Conservation (phyloP, 306 rosid genomes). For the Echinosophora koreensis region DNA sequence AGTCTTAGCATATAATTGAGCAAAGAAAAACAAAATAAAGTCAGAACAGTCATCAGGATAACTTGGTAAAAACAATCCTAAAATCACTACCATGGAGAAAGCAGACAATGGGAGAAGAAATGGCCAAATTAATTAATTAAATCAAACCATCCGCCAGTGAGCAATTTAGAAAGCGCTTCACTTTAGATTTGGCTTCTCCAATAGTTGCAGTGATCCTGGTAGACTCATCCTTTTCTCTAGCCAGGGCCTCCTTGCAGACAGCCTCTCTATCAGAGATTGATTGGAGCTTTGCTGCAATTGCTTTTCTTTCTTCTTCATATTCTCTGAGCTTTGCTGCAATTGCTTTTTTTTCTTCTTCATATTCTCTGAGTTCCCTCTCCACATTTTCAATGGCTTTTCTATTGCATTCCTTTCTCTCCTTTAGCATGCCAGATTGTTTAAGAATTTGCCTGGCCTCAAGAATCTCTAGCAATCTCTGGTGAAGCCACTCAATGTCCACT, state of each 20-base stretch:
- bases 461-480: conserved; percentile 1
- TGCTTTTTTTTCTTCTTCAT: not conserved
- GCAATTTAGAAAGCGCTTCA: not conserved
- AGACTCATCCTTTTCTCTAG: not conserved
- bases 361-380: not conserved
- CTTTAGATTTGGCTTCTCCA: not conserved
- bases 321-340: not conserved
- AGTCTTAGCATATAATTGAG: not conserved
- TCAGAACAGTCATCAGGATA: not conserved
- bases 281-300: not conserved
- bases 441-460: conserved; percentile 13
- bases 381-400: not conserved
- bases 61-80: not conserved
- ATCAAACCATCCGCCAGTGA: conserved; percentile 32
- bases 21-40: not conserved
- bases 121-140: too few species aligned
- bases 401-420: conserved; percentile 1
- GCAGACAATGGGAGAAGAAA: not conserved
- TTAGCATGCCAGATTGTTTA: not conserved
- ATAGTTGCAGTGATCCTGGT: not conserved
- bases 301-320: not conserved
- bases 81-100: not conserved
- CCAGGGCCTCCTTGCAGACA: conserved; percentile 14
- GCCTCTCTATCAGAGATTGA: too few species aligned
- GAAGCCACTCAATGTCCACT: conserved; percentile 40